Conservation (phyloP, 2,329 filamentous ascomycete species). For the Clarireedia paspali region DNA sequence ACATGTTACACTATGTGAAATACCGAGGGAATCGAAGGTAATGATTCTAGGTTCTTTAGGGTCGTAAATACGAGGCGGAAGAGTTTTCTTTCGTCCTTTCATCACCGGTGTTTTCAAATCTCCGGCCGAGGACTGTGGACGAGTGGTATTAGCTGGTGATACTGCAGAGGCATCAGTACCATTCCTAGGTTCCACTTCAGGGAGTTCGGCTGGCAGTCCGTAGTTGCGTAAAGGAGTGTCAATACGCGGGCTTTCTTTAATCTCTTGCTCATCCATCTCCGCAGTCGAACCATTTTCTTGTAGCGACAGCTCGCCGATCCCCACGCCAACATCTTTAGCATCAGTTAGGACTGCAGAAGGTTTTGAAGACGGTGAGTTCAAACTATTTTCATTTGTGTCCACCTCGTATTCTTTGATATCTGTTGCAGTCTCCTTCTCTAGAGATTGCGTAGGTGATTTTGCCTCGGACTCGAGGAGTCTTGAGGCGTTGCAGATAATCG, state of each 20-base stretch:
- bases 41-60: constrained; percentile 62
- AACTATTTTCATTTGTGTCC: neutral
- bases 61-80: constrained; percentile 36
- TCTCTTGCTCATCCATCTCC: too few species aligned
- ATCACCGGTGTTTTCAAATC: constrained; percentile 22
- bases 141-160: neutral
- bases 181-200: neutral
- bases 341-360: neutral
- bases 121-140: neutral
- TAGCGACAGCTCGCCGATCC: neutral
- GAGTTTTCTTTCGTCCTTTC: constrained; percentile 23
- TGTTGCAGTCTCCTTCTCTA: neutral
- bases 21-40: constrained; percentile 78
- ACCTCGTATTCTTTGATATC: neutral
- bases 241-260: neutral
- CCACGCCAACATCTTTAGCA: neutral
- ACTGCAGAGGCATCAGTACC: neutral
- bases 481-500: constrained; percentile 85
- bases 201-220: neutral
- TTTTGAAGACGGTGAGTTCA: neutral
- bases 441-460: neutral
- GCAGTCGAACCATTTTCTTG: too few species aligned
- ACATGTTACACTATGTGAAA: constrained; percentile 54
- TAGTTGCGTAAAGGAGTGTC: neutral
- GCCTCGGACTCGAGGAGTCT: constrained; percentile 41